These are phyloP conservation scores for Leccinum aurantiacum DNA, from an alignment of 768 basidiomycete species.

Conservation along the genomic window DNA sequence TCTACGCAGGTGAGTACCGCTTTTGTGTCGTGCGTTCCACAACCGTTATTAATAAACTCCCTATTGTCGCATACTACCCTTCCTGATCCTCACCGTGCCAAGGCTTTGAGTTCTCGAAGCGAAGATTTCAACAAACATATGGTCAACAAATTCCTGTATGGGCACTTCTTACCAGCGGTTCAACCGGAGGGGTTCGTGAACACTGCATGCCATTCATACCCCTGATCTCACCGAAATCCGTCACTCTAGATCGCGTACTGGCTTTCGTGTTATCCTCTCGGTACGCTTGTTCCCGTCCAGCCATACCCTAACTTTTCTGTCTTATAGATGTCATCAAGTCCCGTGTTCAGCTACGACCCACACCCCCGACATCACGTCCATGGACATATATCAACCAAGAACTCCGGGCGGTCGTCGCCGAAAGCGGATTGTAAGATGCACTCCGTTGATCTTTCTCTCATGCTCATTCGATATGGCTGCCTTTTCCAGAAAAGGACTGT, in stretches of 20 bases:
- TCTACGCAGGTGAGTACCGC: slow-evolving; percentile 54
- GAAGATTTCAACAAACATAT: slow-evolving; percentile 63
- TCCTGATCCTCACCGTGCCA: background rate
- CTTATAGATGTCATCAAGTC: slow-evolving; percentile 85
- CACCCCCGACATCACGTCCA: slow-evolving; percentile 72
- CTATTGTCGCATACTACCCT: background rate
- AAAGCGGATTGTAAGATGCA: slow-evolving; percentile 67
- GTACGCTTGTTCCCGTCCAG: slow-evolving; percentile 33
- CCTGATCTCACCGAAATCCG: background rate
- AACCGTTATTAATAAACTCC: background rate
- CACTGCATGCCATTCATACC: background rate
- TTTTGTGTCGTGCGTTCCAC: background rate
- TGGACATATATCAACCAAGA: slow-evolving; percentile 76
- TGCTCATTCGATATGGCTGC: background rate
- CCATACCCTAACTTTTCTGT: background rate
- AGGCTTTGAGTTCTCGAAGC: slow-evolving; percentile 91
- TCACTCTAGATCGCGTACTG: slow-evolving; percentile 50
- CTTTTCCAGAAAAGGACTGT: slow-evolving; percentile 50
- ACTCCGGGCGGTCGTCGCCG: slow-evolving; percentile 60
- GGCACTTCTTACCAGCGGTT: slow-evolving; percentile 80
- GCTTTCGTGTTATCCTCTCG: slow-evolving; percentile 90
- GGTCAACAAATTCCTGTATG: slow-evolving; percentile 76
- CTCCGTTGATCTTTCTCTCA: background rate
- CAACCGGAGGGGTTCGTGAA: slow-evolving; percentile 72
- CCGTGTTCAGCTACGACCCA: slow-evolving; percentile 74